These are phyloP conservation scores for Termitomyces sp. DNA, from an alignment of 768 basidiomycete species.

Conservation along the genomic window DNA sequence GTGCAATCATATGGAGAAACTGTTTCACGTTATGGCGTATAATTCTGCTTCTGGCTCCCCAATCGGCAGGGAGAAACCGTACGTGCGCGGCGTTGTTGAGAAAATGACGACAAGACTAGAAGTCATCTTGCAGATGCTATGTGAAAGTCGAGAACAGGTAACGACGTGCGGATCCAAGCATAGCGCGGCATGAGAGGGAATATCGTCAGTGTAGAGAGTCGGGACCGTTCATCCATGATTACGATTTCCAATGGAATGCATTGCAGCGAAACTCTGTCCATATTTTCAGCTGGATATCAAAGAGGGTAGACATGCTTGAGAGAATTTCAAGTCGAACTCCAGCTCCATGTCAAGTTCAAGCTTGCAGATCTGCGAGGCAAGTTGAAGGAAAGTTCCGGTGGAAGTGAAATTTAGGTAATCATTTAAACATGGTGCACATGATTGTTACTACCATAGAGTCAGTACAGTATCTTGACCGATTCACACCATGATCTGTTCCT, in stretches of 20 bases:
- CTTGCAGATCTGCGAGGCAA: too few species aligned
- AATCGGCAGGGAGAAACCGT: not conserved
- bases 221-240: not conserved
- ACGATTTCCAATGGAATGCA: not conserved
- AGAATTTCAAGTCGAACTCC: not conserved
- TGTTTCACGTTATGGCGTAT: not conserved
- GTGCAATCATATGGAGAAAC: not conserved
- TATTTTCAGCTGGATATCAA: not conserved
- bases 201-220: not conserved
- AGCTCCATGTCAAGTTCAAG: too few species aligned
- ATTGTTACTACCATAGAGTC: too few species aligned
- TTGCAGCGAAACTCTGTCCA: not conserved
- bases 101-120: not conserved
- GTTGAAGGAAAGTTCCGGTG: too few species aligned
- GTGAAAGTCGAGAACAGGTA: not conserved
- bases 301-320: not conserved
- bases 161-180: not conserved
- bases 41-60: not conserved
- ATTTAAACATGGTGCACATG: too few species aligned
- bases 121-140: not conserved
- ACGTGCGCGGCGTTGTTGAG: not conserved
- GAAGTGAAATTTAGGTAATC: too few species aligned
- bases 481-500: too few species aligned
- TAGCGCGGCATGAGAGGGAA: not conserved
- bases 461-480: too few species aligned